Percentiles rank a stretch among this genome's conserved stretches.
These are phyloP conservation scores for Excoecaria agallocha DNA, from an alignment of 345 rosid species.

Conservation along the genomic window DNA sequence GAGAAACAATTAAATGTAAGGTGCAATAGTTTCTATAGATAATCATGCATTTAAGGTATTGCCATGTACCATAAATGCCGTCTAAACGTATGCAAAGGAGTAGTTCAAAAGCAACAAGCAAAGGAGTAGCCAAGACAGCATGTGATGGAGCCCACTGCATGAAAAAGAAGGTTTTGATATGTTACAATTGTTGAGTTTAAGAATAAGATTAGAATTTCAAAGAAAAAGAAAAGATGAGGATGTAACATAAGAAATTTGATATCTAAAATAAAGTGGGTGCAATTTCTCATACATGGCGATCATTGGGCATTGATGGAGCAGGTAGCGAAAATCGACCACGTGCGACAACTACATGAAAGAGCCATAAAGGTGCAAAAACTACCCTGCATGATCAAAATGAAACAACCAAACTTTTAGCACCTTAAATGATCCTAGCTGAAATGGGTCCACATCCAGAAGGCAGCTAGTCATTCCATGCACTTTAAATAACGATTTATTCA, in stretches of 20 bases:
- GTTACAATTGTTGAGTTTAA: not conserved
- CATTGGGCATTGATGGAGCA: conserved; percentile 83
- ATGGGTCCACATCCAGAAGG: not conserved
- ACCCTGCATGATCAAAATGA: conserved; percentile 47
- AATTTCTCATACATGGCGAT: conserved; percentile 56
- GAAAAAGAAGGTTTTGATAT: conserved; percentile 19
- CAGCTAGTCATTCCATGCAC: not conserved
- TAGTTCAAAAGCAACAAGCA: conserved; percentile 81
- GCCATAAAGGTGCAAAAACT: conserved; percentile 69
- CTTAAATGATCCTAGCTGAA: not conserved
- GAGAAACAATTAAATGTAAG: not conserved
- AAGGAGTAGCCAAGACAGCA: conserved; percentile 66
- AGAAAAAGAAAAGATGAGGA: not conserved
- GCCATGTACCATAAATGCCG: conserved; percentile 51
- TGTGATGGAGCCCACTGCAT: conserved; percentile 95
- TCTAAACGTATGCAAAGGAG: conserved; percentile 76
- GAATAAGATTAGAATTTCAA: not conserved
- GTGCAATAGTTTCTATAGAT: conserved; percentile 3
- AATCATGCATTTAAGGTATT: conserved; percentile 11
- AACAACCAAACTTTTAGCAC: conserved; percentile 1
- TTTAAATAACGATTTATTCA: not conserved
- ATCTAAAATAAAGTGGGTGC: conserved; percentile 9
- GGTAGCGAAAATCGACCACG: conserved; percentile 92
- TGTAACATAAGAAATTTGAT: conserved; percentile 1
- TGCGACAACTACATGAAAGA: conserved; percentile 78